Conservation (phyloP, 2,329 filamentous ascomycete species). For the Arthrobotrys musiformis region DNA sequence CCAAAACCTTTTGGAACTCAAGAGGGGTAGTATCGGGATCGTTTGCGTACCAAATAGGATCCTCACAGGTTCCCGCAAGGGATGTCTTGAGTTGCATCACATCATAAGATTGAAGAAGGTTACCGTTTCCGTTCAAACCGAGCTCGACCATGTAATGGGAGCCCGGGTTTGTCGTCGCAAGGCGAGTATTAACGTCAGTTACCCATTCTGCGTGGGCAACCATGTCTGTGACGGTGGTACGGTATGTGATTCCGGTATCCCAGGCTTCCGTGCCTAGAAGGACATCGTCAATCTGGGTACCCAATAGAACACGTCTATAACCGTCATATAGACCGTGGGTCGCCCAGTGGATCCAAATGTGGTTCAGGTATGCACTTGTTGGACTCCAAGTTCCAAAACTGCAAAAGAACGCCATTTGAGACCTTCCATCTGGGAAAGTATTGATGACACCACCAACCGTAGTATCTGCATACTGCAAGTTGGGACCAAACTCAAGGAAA, state of each 20-base stretch:
- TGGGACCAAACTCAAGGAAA: slow-evolving; percentile 42
- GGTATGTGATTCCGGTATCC: slow-evolving; percentile 56
- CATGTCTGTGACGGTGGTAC: slow-evolving; percentile 31
- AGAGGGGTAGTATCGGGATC: slow-evolving; percentile 41
- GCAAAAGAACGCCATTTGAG: slow-evolving; percentile 48
- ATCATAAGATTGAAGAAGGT: slow-evolving; percentile 26
- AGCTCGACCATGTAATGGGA: slow-evolving; percentile 45
- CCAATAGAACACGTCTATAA: slow-evolving; percentile 69
- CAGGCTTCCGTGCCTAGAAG: slow-evolving; percentile 65
- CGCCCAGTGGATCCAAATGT: slow-evolving; percentile 72
- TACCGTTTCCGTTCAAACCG: slow-evolving; percentile 48
- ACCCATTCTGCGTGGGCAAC: slow-evolving; percentile 27
- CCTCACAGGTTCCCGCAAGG: not conserved
- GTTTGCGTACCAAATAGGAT: slow-evolving; percentile 45
- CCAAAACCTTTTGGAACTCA: slow-evolving; percentile 39
- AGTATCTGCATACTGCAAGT: slow-evolving; percentile 5
- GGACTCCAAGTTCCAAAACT: slow-evolving; percentile 41
- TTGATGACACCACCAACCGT: slow-evolving; percentile 48
- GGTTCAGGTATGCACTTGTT: slow-evolving; percentile 71
- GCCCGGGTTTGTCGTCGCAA: slow-evolving; percentile 33
- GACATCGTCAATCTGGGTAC: slow-evolving; percentile 73
- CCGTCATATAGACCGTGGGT: slow-evolving; percentile 70
- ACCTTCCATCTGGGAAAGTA: slow-evolving; percentile 40
- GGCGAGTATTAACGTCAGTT: slow-evolving; percentile 21
- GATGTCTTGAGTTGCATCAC: slow-evolving; percentile 3